A percentile compares a stretch with the other conserved stretches of the same genome.
These are phyloP conservation scores for Stachybotrys chlorohalonatus DNA, from an alignment of 2,329 filamentous ascomycete genomes.

Conservation along the genomic window DNA sequence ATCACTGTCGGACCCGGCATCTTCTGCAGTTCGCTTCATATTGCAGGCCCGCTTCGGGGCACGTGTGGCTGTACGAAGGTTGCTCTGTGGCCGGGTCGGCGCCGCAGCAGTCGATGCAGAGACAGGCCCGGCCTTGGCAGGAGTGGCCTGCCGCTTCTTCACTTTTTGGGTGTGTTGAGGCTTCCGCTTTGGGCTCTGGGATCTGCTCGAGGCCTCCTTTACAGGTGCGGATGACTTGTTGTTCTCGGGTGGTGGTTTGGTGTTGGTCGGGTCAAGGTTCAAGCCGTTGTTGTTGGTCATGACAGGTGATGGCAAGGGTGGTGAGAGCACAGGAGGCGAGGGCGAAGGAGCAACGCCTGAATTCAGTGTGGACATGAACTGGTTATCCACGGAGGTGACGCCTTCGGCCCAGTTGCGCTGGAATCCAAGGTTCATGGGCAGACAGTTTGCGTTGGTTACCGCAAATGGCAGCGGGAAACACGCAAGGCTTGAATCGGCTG, in stretches of 20 bases:
- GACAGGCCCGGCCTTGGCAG: not conserved
- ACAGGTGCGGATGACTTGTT: not conserved
- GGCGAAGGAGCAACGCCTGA: not conserved
- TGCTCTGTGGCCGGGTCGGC: not conserved
- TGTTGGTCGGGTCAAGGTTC: not conserved
- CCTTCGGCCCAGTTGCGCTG: not conserved
- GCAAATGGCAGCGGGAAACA: constrained; percentile 5
- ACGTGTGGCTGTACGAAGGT: not conserved
- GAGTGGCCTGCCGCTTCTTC: not conserved
- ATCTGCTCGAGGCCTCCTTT: not conserved
- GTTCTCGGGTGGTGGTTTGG: not conserved
- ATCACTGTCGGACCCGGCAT: constrained; percentile 13
- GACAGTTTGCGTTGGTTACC: not conserved
- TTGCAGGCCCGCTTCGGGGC: not conserved
- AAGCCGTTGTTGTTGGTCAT: not conserved
- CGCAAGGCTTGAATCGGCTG: constrained; percentile 8
- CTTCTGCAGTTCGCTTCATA: constrained; percentile 1
- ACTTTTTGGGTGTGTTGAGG: not conserved
- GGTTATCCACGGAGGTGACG: not conserved
- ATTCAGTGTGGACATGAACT: not conserved
- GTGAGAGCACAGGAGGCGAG: not conserved
- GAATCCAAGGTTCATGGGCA: not conserved
- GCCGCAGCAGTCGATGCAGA: not conserved
- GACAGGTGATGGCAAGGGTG: not conserved
- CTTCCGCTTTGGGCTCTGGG: not conserved